A percentile compares a stretch with the other conserved stretches of the same genome.
These are phyloP conservation scores for Gremmenia infestans DNA, from an alignment of 2,329 filamentous ascomycete species.

Conservation along the genomic window DNA sequence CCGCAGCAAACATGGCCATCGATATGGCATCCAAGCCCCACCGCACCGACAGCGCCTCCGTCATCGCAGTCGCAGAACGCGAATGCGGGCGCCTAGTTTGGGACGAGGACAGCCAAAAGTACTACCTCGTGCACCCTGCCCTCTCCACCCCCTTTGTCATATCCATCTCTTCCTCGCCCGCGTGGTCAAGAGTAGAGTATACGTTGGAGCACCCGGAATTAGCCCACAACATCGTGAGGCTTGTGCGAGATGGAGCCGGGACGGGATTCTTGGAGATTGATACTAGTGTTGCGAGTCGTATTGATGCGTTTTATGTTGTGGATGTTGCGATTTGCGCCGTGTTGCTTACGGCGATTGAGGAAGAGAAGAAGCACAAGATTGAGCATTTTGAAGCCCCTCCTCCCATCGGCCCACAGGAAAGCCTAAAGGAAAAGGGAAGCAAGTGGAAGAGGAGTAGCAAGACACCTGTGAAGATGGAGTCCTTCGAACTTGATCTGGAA, in stretches of 20 bases:
- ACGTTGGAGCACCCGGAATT: constrained; percentile 60
- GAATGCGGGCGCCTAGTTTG: constrained; percentile 70
- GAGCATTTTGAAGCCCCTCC: constrained; percentile 59
- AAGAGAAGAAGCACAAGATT: constrained; percentile 46
- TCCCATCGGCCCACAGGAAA: constrained; percentile 4
- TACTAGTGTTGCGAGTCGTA: constrained; percentile 53
- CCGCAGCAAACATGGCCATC: constrained; percentile 58
- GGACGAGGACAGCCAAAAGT: constrained; percentile 54
- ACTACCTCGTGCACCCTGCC: constrained; percentile 60
- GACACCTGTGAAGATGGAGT: constrained; percentile 41
- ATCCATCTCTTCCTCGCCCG: constrained; percentile 51
- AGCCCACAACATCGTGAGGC: constrained; percentile 53
- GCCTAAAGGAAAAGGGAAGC: background rate
- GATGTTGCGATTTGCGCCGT: constrained; percentile 59
- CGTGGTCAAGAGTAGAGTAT: constrained; percentile 59
- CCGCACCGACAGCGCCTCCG: constrained; percentile 52
- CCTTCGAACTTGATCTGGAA: constrained; percentile 59
- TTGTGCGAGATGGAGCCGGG: constrained; percentile 56
- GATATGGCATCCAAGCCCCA: constrained; percentile 36
- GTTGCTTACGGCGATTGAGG: constrained; percentile 52
- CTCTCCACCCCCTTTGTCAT: constrained; percentile 60
- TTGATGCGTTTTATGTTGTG: constrained; percentile 57
- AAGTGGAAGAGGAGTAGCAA: constrained; percentile 21
- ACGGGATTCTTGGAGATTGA: constrained; percentile 55
- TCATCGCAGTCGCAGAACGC: constrained; percentile 58